These are phyloP conservation scores for Pholiota microspora DNA, from an alignment of 768 basidiomycete species.

Conservation along the genomic window DNA sequence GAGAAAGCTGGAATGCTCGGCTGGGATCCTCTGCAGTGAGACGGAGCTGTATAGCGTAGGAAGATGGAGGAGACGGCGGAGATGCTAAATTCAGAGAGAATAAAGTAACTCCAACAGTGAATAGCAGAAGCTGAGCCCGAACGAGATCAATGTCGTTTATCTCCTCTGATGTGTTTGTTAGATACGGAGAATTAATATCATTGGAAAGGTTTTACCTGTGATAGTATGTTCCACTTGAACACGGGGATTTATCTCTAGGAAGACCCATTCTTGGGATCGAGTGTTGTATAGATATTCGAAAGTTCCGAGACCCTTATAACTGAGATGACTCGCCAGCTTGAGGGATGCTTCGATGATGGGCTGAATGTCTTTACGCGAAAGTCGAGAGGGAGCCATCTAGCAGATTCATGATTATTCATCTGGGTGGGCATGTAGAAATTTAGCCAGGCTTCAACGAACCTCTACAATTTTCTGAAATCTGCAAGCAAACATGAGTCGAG, in stretches of 20 bases:
- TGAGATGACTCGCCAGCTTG: slow-evolving; percentile 72
- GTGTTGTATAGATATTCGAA: slow-evolving; percentile 84
- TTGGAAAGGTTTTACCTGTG: slow-evolving; percentile 50
- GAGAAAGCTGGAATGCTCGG: slow-evolving; percentile 75
- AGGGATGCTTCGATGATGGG: slow-evolving; percentile 73
- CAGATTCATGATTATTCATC: background rate
- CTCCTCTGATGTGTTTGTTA: slow-evolving; percentile 54
- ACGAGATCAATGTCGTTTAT: slow-evolving; percentile 89
- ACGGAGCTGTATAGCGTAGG: slow-evolving; percentile 84
- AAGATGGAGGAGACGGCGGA: slow-evolving; percentile 66
- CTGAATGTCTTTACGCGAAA: slow-evolving; percentile 65
- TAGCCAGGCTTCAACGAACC: slow-evolving; percentile 35
- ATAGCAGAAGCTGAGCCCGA: slow-evolving; percentile 86
- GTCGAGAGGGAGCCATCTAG: slow-evolving; percentile 69
- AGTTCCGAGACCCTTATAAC: slow-evolving; percentile 85
- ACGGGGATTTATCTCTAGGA: slow-evolving; percentile 90
- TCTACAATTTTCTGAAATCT: slow-evolving; percentile 85
- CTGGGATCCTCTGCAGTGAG: slow-evolving; percentile 88
- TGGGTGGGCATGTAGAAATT: background rate
- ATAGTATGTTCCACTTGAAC: slow-evolving; percentile 95
- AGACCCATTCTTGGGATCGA: slow-evolving; percentile 75
- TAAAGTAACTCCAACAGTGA: slow-evolving; percentile 58
- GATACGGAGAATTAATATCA: background rate
- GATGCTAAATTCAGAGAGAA: slow-evolving; percentile 68
- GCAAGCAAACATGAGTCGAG: background rate